Evolutionary conservation across 148 eudicot genomes (phyloP).

Genomic region (Chenopodium formosanum): DNA sequence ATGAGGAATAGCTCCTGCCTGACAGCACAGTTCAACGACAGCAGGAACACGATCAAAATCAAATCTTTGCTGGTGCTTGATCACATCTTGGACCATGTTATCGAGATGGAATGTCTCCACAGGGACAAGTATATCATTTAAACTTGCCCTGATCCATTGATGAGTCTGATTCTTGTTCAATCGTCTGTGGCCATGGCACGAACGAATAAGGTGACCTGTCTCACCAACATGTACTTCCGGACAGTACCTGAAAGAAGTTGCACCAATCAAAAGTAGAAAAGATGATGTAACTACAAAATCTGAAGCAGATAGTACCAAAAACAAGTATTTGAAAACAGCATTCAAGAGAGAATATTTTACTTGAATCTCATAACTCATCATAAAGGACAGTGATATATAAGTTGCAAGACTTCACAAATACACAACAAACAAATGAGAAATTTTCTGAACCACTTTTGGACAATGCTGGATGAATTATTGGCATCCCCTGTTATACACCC

Average conservation of each 20-base stretch:
- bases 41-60: slow-evolving; percentile 84
- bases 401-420: no score
- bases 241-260: slow-evolving; percentile 58
- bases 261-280: slow-evolving; percentile 12
- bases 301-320: not conserved
- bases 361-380: not conserved
- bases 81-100: slow-evolving; percentile 53
- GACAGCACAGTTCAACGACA: slow-evolving; percentile 75
- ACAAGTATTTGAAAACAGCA: no score
- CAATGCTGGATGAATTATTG: not conserved
- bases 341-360: not conserved
- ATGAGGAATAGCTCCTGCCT: slow-evolving; percentile 66
- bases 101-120: slow-evolving; percentile 75
- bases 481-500: not conserved
- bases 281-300: not conserved
- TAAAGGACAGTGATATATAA: no score
- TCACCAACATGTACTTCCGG: slow-evolving; percentile 93
- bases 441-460: no score
- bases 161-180: slow-evolving; percentile 52
- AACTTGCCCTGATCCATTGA: slow-evolving; percentile 56
- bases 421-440: no score
- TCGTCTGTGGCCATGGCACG: slow-evolving; percentile 62
- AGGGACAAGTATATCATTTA: slow-evolving; percentile 64
- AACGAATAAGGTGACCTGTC: slow-evolving; percentile 66
- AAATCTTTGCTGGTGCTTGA: slow-evolving; percentile 72